Conservation (phyloP, 108 stramenopile species). For the Skeletonema marinoi region DNA sequence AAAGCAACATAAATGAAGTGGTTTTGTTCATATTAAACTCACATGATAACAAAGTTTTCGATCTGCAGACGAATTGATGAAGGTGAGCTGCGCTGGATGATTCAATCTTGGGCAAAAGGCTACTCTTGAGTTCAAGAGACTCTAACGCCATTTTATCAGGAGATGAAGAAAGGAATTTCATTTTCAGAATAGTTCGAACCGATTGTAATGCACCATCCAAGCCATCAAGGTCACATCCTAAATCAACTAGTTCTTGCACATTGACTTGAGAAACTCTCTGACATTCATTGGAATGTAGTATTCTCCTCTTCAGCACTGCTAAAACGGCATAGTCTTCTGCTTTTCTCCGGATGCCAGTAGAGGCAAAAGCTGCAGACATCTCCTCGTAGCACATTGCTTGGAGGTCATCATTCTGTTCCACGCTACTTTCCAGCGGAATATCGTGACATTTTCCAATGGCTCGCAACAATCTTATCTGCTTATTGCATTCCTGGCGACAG, state of each 20-base stretch:
- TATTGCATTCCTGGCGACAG: slow-evolving; percentile 24
- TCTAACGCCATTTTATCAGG: slow-evolving; percentile 15
- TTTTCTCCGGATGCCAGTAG: slow-evolving; percentile 39
- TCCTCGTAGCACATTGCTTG: slow-evolving; percentile 24
- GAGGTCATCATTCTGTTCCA: slow-evolving; percentile 28
- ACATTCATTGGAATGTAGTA: slow-evolving; percentile 6
- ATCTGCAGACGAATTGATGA: slow-evolving; percentile 9
- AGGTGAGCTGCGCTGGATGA: neutral
- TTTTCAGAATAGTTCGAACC: slow-evolving; percentile 33
- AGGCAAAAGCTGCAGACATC: slow-evolving; percentile 24
- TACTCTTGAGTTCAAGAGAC: slow-evolving; percentile 6
- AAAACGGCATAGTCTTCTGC: slow-evolving; percentile 42
- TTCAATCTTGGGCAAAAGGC: slow-evolving; percentile 12
- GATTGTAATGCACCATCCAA: slow-evolving; percentile 14
- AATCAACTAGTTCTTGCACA: slow-evolving; percentile 27
- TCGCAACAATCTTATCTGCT: slow-evolving; percentile 7
- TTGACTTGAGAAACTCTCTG: slow-evolving; percentile 13
- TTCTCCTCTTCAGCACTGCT: slow-evolving; percentile 28
- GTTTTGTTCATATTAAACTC: neutral
- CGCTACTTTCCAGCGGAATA: slow-evolving; percentile 16
- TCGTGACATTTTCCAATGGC: neutral
- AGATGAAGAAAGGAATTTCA: slow-evolving; percentile 36
- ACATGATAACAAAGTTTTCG: slow-evolving; percentile 31
- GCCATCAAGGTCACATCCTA: slow-evolving; percentile 15
- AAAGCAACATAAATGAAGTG: neutral